Evolutionary conservation across 1,284 basidiomycete genomes (phyloP).

Genomic region (Leccinum subrobustum): DNA sequence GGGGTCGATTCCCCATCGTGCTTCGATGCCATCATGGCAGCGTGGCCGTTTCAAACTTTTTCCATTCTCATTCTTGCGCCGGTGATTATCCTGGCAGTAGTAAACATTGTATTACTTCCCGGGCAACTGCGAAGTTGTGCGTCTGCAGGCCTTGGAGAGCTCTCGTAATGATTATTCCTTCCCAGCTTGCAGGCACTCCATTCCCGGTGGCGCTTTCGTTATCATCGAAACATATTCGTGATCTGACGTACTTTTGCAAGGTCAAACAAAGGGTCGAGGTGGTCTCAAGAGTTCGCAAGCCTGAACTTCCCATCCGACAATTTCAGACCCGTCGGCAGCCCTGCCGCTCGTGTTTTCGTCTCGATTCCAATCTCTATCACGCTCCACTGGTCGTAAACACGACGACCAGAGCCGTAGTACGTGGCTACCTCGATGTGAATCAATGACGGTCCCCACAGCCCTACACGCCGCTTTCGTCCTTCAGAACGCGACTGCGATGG

Average conservation of each 20-base stretch:
- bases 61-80: not conserved
- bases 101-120: not conserved
- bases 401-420: conserved; percentile 2
- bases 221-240: not conserved
- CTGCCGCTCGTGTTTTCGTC: not conserved
- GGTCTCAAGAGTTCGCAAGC: not conserved
- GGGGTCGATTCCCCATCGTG: not conserved
- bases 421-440: conserved; percentile 9
- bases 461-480: conserved; percentile 18
- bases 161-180: conserved; percentile 1
- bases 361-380: not conserved
- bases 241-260: not conserved
- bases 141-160: conserved; percentile 1
- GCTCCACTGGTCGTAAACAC: conserved; percentile 1
- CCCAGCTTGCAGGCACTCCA: not conserved
- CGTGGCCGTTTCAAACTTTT: conserved; percentile 4
- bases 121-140: not conserved
- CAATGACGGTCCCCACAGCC: conserved; percentile 6
- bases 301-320: not conserved
- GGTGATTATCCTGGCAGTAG: conserved; percentile 3
- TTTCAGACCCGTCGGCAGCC: not conserved
- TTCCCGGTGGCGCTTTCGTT: not conserved
- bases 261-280: not conserved
- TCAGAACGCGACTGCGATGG: conserved; percentile 3
- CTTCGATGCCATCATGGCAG: not conserved